These are phyloP conservation scores for Fusarium liriodendri DNA, from an alignment of 2,329 filamentous ascomycete species.

Conservation along the genomic window DNA sequence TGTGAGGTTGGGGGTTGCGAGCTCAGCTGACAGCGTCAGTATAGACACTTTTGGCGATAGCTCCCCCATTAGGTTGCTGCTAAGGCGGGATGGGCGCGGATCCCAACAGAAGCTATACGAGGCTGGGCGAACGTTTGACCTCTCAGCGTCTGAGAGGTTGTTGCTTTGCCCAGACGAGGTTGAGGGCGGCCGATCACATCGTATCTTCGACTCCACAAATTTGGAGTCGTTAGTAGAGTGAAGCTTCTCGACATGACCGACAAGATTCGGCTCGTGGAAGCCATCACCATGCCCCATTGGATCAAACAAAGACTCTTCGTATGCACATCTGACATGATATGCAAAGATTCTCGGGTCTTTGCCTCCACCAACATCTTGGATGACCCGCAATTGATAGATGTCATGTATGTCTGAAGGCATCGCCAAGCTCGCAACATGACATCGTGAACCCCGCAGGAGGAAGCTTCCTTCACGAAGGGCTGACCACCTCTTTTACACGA, in stretches of 20 bases:
- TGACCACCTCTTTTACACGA: constrained; percentile 3
- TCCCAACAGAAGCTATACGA: constrained; percentile 6
- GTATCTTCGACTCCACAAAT: neutral
- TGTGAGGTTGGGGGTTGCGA: neutral
- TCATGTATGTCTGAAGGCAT: neutral
- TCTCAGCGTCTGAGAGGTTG: neutral
- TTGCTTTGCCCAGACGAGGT: neutral
- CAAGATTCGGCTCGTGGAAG: constrained; percentile 7
- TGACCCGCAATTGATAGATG: neutral
- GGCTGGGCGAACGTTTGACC: neutral
- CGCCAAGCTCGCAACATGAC: neutral
- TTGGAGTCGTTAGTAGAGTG: neutral
- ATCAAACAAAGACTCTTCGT: neutral
- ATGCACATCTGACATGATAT: constrained; percentile 31
- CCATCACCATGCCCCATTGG: constrained; percentile 18
- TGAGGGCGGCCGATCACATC: neutral
- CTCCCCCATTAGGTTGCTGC: neutral
- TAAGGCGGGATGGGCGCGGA: neutral
- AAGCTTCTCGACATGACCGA: neutral
- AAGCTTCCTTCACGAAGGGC: neutral
- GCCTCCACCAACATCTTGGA: neutral
- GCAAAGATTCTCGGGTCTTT: constrained; percentile 11
- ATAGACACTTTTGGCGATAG: constrained; percentile 4
- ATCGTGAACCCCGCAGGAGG: neutral
- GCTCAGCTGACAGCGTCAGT: neutral